phyloP scores from a whole-genome alignment of 305 asterid genomes.

The Solanum hybrid region DNA sequence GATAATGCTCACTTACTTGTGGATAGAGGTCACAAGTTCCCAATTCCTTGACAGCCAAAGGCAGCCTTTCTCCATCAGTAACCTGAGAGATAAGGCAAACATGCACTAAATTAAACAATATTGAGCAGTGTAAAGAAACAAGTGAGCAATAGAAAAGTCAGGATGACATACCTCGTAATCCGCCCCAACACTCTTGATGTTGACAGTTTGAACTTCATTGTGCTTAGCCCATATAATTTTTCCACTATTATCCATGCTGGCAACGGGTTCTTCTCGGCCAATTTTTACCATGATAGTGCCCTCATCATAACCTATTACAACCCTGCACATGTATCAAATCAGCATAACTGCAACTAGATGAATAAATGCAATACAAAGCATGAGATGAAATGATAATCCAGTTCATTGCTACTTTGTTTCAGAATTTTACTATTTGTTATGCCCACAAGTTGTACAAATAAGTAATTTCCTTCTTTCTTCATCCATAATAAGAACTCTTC shows the following conservation, averaged over 20 bases:
- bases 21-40: constrained; percentile 99
- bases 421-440: not conserved
- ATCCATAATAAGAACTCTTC: not conserved
- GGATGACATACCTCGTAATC: constrained; percentile 66
- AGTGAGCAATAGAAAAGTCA: constrained; percentile 5
- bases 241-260: constrained; percentile 96
- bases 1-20: constrained; percentile 46
- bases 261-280: constrained; percentile 93
- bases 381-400: constrained; percentile 4
- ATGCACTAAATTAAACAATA: not conserved
- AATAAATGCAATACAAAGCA: not conserved
- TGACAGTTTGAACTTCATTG: constrained; percentile 96
- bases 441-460: not conserved
- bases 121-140: constrained; percentile 5
- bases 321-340: constrained; percentile 35
- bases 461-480: not conserved
- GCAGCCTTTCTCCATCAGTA: constrained; percentile 95
- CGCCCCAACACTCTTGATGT: constrained; percentile 89
- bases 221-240: constrained; percentile 98
- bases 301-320: constrained; percentile 96
- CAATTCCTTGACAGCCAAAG: constrained; percentile 95
- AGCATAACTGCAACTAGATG: not conserved
- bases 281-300: constrained; percentile 96
- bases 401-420: not conserved
- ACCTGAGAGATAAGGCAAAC: constrained; percentile 43